These are phyloP conservation scores for Boletus fagicola DNA, from an alignment of 768 basidiomycete genomes.

Conservation along the genomic window DNA sequence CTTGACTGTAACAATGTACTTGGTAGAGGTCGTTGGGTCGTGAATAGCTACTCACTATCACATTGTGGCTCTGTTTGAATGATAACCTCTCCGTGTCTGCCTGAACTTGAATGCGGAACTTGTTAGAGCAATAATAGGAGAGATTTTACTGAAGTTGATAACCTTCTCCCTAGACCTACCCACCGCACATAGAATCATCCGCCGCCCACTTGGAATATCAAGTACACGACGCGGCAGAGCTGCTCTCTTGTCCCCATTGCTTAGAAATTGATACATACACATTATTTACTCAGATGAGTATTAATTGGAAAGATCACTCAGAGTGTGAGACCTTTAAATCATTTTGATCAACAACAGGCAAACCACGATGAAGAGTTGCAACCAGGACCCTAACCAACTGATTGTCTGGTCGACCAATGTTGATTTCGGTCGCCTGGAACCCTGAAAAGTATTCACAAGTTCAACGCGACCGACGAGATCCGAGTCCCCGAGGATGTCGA, in stretches of 20 bases:
- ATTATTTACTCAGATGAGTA: too few relatives aligned
- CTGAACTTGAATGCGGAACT: neutral
- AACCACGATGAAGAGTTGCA: neutral
- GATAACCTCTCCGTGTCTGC: neutral
- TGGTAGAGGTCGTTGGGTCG: constrained; percentile 9
- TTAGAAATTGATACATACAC: too few relatives aligned
- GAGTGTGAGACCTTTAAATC: neutral
- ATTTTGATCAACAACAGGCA: too few relatives aligned
- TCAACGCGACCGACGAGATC: neutral
- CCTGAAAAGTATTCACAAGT: neutral
- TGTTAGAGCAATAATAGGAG: neutral
- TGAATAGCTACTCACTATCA: constrained; percentile 1
- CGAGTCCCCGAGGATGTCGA: neutral
- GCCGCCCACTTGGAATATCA: too few relatives aligned
- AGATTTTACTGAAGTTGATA: neutral
- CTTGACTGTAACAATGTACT: constrained; percentile 26
- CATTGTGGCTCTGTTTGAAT: constrained; percentile 9
- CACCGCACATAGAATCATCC: too few relatives aligned
- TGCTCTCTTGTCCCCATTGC: neutral
- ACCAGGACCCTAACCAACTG: neutral
- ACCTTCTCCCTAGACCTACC: too few relatives aligned
- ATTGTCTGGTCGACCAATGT: neutral
- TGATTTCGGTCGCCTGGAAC: neutral
- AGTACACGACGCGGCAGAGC: too few relatives aligned
- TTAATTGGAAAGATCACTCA: neutral